Evolutionary conservation across 345 rosid species (phyloP).

Genomic region (Corchorus capsularis): DNA sequence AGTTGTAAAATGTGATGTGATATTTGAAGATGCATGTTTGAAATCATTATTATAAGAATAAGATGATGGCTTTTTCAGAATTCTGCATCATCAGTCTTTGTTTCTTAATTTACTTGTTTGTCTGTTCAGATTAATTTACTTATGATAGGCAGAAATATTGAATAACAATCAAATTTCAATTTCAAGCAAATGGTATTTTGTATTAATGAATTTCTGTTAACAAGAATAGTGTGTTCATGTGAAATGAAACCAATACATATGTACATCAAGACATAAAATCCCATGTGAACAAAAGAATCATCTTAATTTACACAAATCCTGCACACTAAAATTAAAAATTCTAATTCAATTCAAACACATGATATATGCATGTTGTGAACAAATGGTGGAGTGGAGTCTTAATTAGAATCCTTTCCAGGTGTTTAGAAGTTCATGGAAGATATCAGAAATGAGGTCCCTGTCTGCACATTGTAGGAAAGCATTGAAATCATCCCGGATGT

Average conservation of each 20-base stretch:
- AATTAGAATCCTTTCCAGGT: constrained; percentile 93
- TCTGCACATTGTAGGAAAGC: constrained; percentile 75
- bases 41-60: too few relatives aligned
- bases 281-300: constrained; percentile 52
- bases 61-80: too few relatives aligned
- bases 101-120: too few relatives aligned
- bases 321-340: constrained; percentile 26
- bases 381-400: constrained; percentile 4
- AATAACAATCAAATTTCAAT: constrained; percentile 24
- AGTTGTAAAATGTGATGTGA: too few relatives aligned
- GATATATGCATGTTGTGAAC: neutral
- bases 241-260: constrained; percentile 39
- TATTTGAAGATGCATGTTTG: too few relatives aligned
- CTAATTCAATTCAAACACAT: too few relatives aligned
- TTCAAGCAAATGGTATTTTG: constrained; percentile 37
- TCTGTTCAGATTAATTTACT: too few relatives aligned
- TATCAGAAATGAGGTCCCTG: constrained; percentile 75
- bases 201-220: constrained; percentile 32
- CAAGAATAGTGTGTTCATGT: constrained; percentile 33
- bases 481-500: constrained; percentile 78
- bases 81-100: too few relatives aligned
- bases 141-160: too few relatives aligned
- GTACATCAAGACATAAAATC: constrained; percentile 48
- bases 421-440: constrained; percentile 79
- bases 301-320: constrained; percentile 35